Base-by-base conservation (phyloP, 2,329 filamentous ascomycete species). In the Trichophyton schoenleinii region DNA sequence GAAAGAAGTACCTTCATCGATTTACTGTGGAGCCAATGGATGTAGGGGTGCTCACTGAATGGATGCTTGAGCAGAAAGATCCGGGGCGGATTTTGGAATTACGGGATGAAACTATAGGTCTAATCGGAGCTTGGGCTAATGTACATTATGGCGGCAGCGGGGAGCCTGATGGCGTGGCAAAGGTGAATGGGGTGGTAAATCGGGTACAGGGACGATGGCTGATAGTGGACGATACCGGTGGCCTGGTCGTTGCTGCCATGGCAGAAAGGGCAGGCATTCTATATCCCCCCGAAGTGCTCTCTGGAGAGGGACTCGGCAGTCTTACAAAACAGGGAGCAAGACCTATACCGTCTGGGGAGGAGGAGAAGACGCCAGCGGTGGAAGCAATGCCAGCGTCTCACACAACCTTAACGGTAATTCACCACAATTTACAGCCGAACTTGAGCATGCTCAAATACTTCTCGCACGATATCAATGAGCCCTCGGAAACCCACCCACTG, bases 261-360 rank as follows among this genome's bases (percentile, higher is more conserved):
- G 91, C 91, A 0, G 91, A 96, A 75, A 83, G 88, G 63, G 92
- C 96, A 87, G 89, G 88, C 0, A 83, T 96, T 18, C 76, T 96
- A 0, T 83, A 90, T 66, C 76, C 78, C 4, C 67, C 65, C 8
- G 67, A 65, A 42, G n/a, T 49, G 5, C 36, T 58, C 63, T 7
- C 61, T 63, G 41, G 63, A 52, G 53, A 41, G 22, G 20, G 58
- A 36, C 44, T 62, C 34, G 61, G 63, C 41, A 34, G 28, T 52
- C 8, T 60, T 57, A 49, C 62, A 59, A 52, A 53, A 20, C 57
- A 60, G 22, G 15, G 13, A 41, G 55, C 34, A 20, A 25, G 22
- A 3, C 55, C 20, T 31, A 62, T 58, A 31, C 57, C 34, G 20
- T 18, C 57, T 25, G n/a, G 9, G 15, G 38, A 25, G 38, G 38